Base-by-base conservation (phyloP, 75 land plant species). In the Azolla pinnata region DNA sequence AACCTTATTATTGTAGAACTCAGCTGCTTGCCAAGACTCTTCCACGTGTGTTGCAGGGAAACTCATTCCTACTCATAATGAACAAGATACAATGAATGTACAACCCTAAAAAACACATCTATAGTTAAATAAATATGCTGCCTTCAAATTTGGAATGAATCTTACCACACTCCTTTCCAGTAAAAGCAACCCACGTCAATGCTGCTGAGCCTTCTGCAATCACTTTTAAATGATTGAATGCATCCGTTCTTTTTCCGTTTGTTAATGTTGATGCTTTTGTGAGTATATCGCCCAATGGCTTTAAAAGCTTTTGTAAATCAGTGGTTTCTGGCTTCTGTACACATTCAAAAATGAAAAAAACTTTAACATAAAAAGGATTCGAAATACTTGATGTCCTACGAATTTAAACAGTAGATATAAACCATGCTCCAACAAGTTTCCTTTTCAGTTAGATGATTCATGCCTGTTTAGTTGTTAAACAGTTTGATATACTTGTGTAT, bases 11-110 rank as follows among this genome's bases (percentile, higher is more conserved):
- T 76, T 82, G 67, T 92, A 92, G 60, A 88, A 92, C 56, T 92
- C 97, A 56, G 97, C 89, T 70, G 83, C 75, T 64, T 93, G 90
- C 98, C 98, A 93, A 65, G 91, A 79, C 71, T 93, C 98, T 76
- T 93, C 98, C 42, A 93, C 90, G 56, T 88, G 98, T 38, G 90
- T 75, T 44, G 71, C 85, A 56, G 98, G 98, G 45, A 87, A 69
- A 65, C 90, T 88, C 87, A 93, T 69, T 24, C 98, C 97, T 92
- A 58, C 16, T 56, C 42, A 17, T 21, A 23, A 61, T 12, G 59
- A 53, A 62, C 40, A 12, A 29, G 21, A 62, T 24, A 35, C 23
- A 29, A 34, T 23, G 0, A 49, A 25, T 40, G 12, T 57, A 44
- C 27, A 17, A 59, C 18, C 33, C 60, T 38, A 29, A 47, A 47